phyloP scores from a whole-genome alignment of 768 basidiomycete species.

The Mycena albidolilacea region DNA sequence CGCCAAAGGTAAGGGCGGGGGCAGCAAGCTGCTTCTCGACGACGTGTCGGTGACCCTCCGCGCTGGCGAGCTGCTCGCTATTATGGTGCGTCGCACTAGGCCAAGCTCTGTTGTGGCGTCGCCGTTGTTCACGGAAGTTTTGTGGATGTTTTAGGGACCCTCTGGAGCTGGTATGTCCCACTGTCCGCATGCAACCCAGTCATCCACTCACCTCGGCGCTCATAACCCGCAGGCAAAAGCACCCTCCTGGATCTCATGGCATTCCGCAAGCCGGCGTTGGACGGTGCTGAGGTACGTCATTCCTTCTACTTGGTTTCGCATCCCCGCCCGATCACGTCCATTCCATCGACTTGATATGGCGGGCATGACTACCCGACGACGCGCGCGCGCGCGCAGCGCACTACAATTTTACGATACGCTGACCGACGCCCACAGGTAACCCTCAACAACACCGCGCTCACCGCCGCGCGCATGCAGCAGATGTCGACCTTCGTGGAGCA shows the following conservation, averaged over 20 bases:
- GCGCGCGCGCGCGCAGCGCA: too few species aligned
- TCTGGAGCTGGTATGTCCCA: conserved; percentile 57
- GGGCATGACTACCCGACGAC: too few species aligned
- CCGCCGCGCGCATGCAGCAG: conserved; percentile 50
- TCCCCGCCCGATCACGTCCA: background rate
- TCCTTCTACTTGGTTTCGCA: background rate
- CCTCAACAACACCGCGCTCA: conserved; percentile 51
- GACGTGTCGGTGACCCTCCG: conserved; percentile 57
- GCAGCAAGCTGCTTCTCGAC: conserved; percentile 52
- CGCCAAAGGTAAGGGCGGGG: conserved; percentile 36
- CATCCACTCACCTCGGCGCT: background rate
- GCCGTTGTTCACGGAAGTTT: conserved; percentile 14
- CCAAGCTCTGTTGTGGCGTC: background rate
- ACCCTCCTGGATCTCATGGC: conserved; percentile 64
- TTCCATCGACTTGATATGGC: too few species aligned
- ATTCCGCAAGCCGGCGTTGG: conserved; percentile 51
- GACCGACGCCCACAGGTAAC: conserved; percentile 41
- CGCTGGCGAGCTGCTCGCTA: conserved; percentile 58
- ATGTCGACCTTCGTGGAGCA: conserved; percentile 72
- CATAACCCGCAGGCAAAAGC: conserved; percentile 53
- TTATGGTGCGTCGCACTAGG: conserved; percentile 52
- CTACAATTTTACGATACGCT: too few species aligned
- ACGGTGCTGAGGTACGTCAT: conserved; percentile 50
- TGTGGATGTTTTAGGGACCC: conserved; percentile 50
- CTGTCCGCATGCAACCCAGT: background rate